Evolutionary conservation across 2,329 filamentous ascomycete species (phyloP), one percentile per base, ranked within the genome.

Genomic region (Parasarocladium wereldwijsianum): DNA sequence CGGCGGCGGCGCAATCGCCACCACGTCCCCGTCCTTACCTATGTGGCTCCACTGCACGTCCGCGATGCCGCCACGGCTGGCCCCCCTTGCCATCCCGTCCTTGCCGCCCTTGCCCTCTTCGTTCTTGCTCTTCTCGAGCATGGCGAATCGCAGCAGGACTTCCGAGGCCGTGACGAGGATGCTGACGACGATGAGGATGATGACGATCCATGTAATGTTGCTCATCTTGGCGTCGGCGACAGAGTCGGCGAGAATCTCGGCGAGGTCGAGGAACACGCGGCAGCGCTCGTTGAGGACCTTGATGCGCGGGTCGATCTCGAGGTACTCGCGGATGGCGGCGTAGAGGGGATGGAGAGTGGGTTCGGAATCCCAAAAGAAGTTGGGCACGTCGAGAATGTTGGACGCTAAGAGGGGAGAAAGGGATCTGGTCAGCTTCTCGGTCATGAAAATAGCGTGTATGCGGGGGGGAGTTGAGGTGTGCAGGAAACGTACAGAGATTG

Each of bases 311-410:
- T 93, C 87, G 51, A 98, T 96, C 49, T 98, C 90, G 36, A 98
- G 77, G 49, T 98, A 98, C 52, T 96, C 90, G 43, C 90, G 82
- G 29, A 96, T 84, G 35, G 86, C 90, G 35, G 74, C 76, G 59
- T 98, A 98, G 17, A 98, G 74, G 1, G 90, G 90, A 50, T 94
- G 84, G 0, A 98, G 66, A 0, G 84, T 94, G 12, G 90, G 90
- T 50, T 98, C 90, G 8, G 82, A 82, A 51, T 96, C 86, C 90
- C 90, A 98, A 66, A 96, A 93, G 66, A 94, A 94, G 50, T 87
- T 92, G 36, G 87, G 87, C 1, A 92, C 84, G 52, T 94, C 86
- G 34, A 94, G 77, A 51, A 94, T 87, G 49, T 96, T 96, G 13
- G 82, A 93, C 35, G 85, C 84, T 92, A 41, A 24, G 31, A 4